Conservation (phyloP, 2,329 filamentous ascomycete genomes). For the Aureobasidium subglaciale region DNA sequence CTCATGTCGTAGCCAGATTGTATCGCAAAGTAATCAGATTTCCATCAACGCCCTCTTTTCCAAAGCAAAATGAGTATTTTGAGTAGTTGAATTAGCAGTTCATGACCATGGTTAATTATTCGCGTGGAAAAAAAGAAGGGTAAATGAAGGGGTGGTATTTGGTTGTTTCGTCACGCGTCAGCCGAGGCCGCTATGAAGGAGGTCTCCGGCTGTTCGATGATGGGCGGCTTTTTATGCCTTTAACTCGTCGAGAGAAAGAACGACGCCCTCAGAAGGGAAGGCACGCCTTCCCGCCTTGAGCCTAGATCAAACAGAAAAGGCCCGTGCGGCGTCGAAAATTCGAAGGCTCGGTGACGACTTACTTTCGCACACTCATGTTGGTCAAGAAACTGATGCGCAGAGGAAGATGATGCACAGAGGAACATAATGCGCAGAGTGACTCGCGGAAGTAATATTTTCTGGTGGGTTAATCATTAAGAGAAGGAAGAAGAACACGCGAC, state of each 20-base stretch:
- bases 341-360: not conserved
- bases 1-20: conserved; percentile 15
- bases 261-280: conserved; percentile 7
- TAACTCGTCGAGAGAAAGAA: conserved; percentile 12
- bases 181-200: conserved; percentile 12
- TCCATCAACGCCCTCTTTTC: conserved; percentile 6
- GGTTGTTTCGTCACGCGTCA: conserved; percentile 12
- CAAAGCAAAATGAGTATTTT: conserved; percentile 14
- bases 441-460: not conserved
- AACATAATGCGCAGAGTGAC: not conserved
- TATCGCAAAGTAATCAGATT: not conserved
- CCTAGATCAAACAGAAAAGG: not conserved
- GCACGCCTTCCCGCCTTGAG: conserved; percentile 1
- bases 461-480: not conserved
- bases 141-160: not conserved
- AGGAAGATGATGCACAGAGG: not conserved
- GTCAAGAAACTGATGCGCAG: not conserved
- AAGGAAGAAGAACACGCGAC: not conserved
- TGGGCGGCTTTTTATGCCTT: conserved; percentile 13
- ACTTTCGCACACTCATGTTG: not conserved
- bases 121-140: not conserved
- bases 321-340: not conserved
- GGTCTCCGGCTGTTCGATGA: conserved; percentile 13
- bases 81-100: not conserved
- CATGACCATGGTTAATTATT: not conserved